These are phyloP conservation scores for Luffa acutangula DNA, from an alignment of 306 rosid species.

Conservation along the genomic window DNA sequence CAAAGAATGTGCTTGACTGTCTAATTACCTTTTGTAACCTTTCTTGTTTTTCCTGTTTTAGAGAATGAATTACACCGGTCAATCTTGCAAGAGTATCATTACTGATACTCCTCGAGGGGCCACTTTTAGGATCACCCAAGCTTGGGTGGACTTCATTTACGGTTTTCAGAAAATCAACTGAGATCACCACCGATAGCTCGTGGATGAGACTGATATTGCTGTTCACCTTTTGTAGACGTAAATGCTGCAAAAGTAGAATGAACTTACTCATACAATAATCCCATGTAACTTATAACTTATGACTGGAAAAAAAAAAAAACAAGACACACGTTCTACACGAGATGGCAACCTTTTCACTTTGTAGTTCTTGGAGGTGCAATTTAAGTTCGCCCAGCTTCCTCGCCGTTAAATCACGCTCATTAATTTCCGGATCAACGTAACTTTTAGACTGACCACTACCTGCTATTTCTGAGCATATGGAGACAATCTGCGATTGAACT, in stretches of 20 bases:
- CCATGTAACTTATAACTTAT: not conserved
- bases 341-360: constrained; percentile 56
- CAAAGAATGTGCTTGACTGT: not conserved
- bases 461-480: constrained; percentile 61
- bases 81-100: constrained; percentile 78
- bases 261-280: not conserved
- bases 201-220: constrained; percentile 36
- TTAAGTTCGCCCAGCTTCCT: constrained; percentile 65
- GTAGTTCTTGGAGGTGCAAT: constrained; percentile 71
- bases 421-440: constrained; percentile 24
- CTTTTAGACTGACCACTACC: constrained; percentile 29
- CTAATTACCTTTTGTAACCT: constrained; percentile 64
- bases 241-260: constrained; percentile 30
- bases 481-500: constrained; percentile 49
- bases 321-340: not conserved
- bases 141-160: constrained; percentile 66
- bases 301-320: not conserved
- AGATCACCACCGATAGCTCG: constrained; percentile 60
- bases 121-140: constrained; percentile 36
- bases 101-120: constrained; percentile 50
- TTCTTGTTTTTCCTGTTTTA: constrained; percentile 56
- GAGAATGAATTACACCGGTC: constrained; percentile 46
- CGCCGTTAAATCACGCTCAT: constrained; percentile 39
- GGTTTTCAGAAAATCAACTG: constrained; percentile 47
- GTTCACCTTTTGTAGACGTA: constrained; percentile 61